Conservation (phyloP, 2,329 filamentous ascomycete genomes). For the Aspergillus fumigatiaffinis region DNA sequence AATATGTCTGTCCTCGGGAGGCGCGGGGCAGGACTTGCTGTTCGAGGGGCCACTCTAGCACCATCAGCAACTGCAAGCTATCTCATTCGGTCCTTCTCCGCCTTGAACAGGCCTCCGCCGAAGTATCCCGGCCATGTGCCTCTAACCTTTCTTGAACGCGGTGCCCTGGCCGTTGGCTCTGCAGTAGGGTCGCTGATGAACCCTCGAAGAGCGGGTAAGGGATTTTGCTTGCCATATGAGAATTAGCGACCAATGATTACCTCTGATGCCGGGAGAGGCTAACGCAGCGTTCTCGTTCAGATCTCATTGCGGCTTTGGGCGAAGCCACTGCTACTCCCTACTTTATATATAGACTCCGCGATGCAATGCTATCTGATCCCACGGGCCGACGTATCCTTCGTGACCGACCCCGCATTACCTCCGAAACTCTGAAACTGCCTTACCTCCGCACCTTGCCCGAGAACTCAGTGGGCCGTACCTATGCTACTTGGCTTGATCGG, state of each 20-base stretch:
- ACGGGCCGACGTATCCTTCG: constrained; percentile 89
- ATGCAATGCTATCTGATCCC: constrained; percentile 79
- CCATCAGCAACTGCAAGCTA: constrained; percentile 5
- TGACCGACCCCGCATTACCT: constrained; percentile 83
- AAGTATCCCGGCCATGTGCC: constrained; percentile 93
- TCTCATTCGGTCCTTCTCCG: constrained; percentile 61
- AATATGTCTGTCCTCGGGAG: constrained; percentile 30
- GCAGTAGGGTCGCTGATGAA: constrained; percentile 62
- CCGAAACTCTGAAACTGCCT: constrained; percentile 62
- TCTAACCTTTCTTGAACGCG: constrained; percentile 71
- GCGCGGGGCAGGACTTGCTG: constrained; percentile 10
- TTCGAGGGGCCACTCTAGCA: constrained; percentile 11
- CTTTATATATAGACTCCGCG: constrained; percentile 87
- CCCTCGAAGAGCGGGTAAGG: constrained; percentile 70
- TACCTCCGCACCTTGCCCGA: constrained; percentile 67
- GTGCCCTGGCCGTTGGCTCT: constrained; percentile 62
- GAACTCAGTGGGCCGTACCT: constrained; percentile 74
- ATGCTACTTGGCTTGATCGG: constrained; percentile 86
- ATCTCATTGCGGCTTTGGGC: constrained; percentile 90
- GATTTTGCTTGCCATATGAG: not conserved
- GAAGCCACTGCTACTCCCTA: constrained; percentile 92
- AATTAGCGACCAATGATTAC: constrained; percentile 1
- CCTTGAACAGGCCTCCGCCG: constrained; percentile 76
- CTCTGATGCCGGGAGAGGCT: not conserved
- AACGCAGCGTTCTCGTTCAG: constrained; percentile 42